These are phyloP conservation scores for Coprinellus micaceus DNA, from an alignment of 768 basidiomycete species.

Conservation along the genomic window DNA sequence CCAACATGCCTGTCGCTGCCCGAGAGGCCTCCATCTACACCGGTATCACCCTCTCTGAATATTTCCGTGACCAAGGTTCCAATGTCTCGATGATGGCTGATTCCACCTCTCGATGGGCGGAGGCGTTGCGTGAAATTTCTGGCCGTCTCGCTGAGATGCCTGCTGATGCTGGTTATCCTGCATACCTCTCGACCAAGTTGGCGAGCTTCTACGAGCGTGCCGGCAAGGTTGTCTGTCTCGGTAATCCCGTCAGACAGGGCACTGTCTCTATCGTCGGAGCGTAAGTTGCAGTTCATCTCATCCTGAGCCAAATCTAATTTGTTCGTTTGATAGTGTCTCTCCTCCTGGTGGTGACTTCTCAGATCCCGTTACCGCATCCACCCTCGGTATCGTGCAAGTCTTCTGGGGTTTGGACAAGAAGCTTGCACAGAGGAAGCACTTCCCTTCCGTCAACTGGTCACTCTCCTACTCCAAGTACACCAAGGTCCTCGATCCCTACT, in stretches of 20 bases:
- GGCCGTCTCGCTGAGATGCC: constrained; percentile 99
- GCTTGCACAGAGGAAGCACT: constrained; percentile 97
- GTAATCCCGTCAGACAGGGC: constrained; percentile 82
- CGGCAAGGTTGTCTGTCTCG: constrained; percentile 90
- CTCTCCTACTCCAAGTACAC: constrained; percentile 99
- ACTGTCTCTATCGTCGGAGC: constrained; percentile 99
- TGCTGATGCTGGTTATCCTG: constrained; percentile 98
- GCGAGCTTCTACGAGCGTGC: constrained; percentile 99
- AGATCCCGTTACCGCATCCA: constrained; percentile 96
- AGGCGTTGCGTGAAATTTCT: constrained; percentile 97
- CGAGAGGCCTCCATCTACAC: constrained; percentile 99
- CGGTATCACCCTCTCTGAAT: constrained; percentile 97
- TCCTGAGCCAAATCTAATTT: constrained; percentile 4
- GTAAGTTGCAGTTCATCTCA: constrained; percentile 47
- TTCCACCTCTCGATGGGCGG: constrained; percentile 98
- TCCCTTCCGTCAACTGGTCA: constrained; percentile 99
- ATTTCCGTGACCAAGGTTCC: constrained; percentile 98
- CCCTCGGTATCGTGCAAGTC: constrained; percentile 97
- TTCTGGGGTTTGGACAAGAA: constrained; percentile 99
- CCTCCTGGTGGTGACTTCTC: constrained; percentile 99
- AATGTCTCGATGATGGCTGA: constrained; percentile 99
- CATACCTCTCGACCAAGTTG: constrained; percentile 92
- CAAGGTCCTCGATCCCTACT: constrained; percentile 88
- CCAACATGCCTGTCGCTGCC: constrained; percentile 99
- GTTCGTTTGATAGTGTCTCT: constrained; percentile 65